Evolutionary conservation across 1,284 basidiomycete species (phyloP).

Genomic region (Tilletia horrida): DNA sequence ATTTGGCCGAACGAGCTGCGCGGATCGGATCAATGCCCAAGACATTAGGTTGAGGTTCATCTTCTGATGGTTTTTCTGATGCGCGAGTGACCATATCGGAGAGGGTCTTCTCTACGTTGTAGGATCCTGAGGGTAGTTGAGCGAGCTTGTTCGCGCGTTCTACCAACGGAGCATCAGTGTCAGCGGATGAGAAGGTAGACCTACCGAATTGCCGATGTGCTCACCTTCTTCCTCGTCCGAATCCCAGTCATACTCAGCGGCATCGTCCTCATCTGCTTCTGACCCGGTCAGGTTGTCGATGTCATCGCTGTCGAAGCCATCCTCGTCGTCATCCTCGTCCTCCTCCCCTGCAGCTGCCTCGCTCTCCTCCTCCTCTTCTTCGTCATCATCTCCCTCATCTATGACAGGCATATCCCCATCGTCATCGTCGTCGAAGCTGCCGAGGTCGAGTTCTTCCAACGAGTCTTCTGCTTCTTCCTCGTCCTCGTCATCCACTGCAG

Average conservation of each 20-base stretch:
- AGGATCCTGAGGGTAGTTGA: not conserved
- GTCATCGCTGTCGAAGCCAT: slow-evolving; percentile 56
- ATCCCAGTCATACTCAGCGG: slow-evolving; percentile 29
- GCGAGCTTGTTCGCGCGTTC: slow-evolving; percentile 8
- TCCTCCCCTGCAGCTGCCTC: slow-evolving; percentile 56
- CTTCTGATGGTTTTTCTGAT: slow-evolving; percentile 56
- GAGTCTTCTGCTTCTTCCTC: slow-evolving; percentile 2
- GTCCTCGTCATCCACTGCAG: no score
- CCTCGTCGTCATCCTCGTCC: slow-evolving; percentile 26
- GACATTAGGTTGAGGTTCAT: slow-evolving; percentile 40
- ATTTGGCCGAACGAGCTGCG: slow-evolving; percentile 19
- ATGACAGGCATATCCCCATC: slow-evolving; percentile 59
- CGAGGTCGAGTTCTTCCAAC: slow-evolving; percentile 28
- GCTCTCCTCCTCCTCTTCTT: slow-evolving; percentile 22
- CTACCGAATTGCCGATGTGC: no score
- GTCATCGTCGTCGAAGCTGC: slow-evolving; percentile 35
- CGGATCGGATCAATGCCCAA: slow-evolving; percentile 47
- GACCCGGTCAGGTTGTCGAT: slow-evolving; percentile 28
- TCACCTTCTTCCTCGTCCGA: slow-evolving; percentile 37
- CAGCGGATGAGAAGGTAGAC: not conserved
- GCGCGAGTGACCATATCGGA: slow-evolving; percentile 49
- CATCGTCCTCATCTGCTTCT: slow-evolving; percentile 22
- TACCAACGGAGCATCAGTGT: not conserved
- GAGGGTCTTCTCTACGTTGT: slow-evolving; percentile 34
- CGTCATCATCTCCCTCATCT: slow-evolving; percentile 53